Evolutionary conservation across 1,284 basidiomycete genomes (phyloP).

Genomic region (Apiotrichum siamense): DNA sequence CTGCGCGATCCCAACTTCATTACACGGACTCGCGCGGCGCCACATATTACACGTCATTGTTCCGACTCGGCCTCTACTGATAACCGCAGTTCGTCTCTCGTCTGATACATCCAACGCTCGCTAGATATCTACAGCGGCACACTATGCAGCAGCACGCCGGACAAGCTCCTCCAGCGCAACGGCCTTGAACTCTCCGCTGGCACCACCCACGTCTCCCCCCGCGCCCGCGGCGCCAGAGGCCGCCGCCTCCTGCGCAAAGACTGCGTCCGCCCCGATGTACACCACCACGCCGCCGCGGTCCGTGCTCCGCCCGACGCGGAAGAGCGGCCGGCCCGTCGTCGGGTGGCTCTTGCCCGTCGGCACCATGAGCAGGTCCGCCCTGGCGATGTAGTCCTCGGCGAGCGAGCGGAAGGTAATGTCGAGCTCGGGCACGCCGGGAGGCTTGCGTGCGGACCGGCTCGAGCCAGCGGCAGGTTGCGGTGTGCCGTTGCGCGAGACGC

Average conservation of each 20-base stretch:
- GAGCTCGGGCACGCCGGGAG: conserved; percentile 52
- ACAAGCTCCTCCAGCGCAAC: conserved; percentile 41
- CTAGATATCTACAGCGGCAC: too few species aligned
- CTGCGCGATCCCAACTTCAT: too few species aligned
- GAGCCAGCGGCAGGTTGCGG: too few species aligned
- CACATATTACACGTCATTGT: too few species aligned
- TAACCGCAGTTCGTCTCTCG: too few species aligned
- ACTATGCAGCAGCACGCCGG: conserved; percentile 1
- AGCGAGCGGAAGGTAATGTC: conserved; percentile 81
- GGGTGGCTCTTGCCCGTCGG: conserved; percentile 76
- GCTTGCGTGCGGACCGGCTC: too few species aligned
- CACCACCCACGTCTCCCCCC: too few species aligned
- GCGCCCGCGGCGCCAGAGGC: too few species aligned
- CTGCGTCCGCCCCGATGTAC: conserved; percentile 49
- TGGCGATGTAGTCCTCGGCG: conserved; percentile 77
- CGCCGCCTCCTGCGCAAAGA: conserved; percentile 43
- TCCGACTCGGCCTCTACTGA: too few species aligned
- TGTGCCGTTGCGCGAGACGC: conserved; percentile 8
- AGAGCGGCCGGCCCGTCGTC: conserved; percentile 75
- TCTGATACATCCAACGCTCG: too few species aligned
- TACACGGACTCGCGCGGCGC: too few species aligned
- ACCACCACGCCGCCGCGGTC: conserved; percentile 78
- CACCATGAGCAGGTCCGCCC: conserved; percentile 80
- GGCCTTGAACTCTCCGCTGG: conserved; percentile 42
- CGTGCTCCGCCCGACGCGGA: conserved; percentile 66